Base-by-base conservation (phyloP, 805 yeast species). In the Yamadazyma tumulicola region DNA sequence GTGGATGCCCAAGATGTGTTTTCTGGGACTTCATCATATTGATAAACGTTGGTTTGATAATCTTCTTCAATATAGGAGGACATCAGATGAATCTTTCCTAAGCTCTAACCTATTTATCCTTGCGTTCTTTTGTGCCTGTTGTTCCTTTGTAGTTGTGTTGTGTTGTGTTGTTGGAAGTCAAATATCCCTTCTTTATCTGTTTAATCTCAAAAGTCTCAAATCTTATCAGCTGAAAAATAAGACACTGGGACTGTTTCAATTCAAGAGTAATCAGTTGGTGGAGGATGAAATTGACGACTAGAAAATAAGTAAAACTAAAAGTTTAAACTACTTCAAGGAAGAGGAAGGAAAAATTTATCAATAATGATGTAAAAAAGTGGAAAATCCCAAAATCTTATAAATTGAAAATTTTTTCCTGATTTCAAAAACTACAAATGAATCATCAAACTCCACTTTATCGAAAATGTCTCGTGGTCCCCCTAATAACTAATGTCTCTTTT, bases 1-100 rank as follows among this genome's bases (percentile, higher is more conserved):
- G 93, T 74, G 31, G 83, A 77, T 16, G 97, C 97, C 97, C 97
- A 91, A 3, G 96, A 82, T 48, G 68, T 77, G 72, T 88, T 86
- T 47, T 75, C 80, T 20, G 85, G 81, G 19, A 76, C 70, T 55
- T 84, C 91, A 49, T 84, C 87, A 60, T 85, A 85, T 24, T 71
- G 47, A 62, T 77, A 83, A 35, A 79, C 69, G 37, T 60, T 56
- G 21, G 69, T 54, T 34, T 48, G 42, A 43, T 62, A 62, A 35
- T 59, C 67, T 38, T 61, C 62, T 22, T 63, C 65, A 37, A 66
- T 44, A 54, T 65, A 67, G 12, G 68, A 61, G 29, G 57, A 28
- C 62, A 58, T 58, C 24, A n/a, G n/a, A n/a, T 10, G n/a, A n/a
- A 16, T 26, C 10, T 29, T 29, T 29, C 12, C 22, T 19, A 12